phyloP scores from a whole-genome alignment of 257 asterid species.

The Ophiorrhiza pumila region DNA sequence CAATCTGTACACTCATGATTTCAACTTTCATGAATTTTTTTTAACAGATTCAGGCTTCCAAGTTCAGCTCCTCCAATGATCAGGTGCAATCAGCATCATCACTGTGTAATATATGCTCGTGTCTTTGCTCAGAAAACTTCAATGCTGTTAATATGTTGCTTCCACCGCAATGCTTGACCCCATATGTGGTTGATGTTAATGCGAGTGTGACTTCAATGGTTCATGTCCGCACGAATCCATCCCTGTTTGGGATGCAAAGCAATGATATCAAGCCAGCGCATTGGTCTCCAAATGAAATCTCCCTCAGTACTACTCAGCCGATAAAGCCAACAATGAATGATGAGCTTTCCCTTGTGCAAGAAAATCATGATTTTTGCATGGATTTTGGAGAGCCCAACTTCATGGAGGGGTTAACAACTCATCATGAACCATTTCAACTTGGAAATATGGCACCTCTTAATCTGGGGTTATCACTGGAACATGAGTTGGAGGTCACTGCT shows the following conservation, averaged over 20 bases:
- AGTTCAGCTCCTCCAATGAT: background rate
- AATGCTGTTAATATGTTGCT: background rate
- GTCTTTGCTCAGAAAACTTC: slow-evolving; percentile 4
- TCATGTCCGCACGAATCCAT: background rate
- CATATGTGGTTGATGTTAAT: background rate
- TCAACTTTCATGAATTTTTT: background rate
- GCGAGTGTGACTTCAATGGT: background rate
- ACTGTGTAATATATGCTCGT: slow-evolving; percentile 6
- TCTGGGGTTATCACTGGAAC: slow-evolving; percentile 10
- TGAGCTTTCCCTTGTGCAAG: slow-evolving; percentile 12
- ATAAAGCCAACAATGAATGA: background rate
- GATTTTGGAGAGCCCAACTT: slow-evolving; percentile 9
- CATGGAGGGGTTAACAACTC: slow-evolving; percentile 11
- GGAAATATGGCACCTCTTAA: background rate
- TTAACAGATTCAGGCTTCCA: slow-evolving; percentile 1
- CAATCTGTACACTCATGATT: no score
- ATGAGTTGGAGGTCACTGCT: background rate
- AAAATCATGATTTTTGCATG: slow-evolving; percentile 6
- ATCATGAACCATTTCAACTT: slow-evolving; percentile 14
- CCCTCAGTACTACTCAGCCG: slow-evolving; percentile 1
- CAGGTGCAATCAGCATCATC: slow-evolving; percentile 1
- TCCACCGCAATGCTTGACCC: slow-evolving; percentile 3
- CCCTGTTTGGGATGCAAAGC: background rate
- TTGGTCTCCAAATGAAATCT: background rate
- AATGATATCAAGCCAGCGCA: background rate